Evolutionary conservation across 257 asterid species (phyloP).

Genomic region (Primulina tabacum): DNA sequence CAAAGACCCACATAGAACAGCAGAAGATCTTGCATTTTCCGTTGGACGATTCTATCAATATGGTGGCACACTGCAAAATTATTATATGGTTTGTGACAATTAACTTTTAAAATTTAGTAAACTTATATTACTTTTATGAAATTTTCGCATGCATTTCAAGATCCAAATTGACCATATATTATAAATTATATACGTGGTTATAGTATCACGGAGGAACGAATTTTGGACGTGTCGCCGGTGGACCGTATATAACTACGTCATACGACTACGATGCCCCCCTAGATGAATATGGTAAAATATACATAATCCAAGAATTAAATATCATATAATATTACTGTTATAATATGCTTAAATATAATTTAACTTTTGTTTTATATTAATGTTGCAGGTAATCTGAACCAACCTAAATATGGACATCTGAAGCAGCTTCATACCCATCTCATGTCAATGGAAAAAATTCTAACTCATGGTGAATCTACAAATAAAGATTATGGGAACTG

Average conservation of each 20-base stretch:
- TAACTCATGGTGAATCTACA: constrained; percentile 34
- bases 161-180: too few species aligned
- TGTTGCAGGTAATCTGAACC: constrained; percentile 34
- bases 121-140: too few species aligned
- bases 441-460: constrained; percentile 32
- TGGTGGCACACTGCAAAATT: constrained; percentile 41
- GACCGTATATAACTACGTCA: constrained; percentile 38
- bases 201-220: constrained; percentile 50
- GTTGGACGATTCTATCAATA: constrained; percentile 38
- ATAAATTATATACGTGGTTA: too few species aligned
- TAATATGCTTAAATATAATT: too few species aligned
- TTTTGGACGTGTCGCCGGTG: constrained; percentile 42
- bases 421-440: constrained; percentile 35
- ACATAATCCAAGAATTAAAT: background rate
- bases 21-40: constrained; percentile 47
- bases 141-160: too few species aligned
- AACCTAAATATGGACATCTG: constrained; percentile 49
- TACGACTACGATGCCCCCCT: constrained; percentile 53
- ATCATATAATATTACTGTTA: too few species aligned
- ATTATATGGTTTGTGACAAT: constrained; percentile 37
- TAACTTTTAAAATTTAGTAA: too few species aligned
- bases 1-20: constrained; percentile 37
- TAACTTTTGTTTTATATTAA: background rate
- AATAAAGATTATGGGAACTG: constrained; percentile 25
- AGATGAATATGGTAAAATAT: constrained; percentile 38